These are phyloP conservation scores for Trypanosoma avium DNA, from an alignment of 208 protist genomes.

Conservation along the genomic window DNA sequence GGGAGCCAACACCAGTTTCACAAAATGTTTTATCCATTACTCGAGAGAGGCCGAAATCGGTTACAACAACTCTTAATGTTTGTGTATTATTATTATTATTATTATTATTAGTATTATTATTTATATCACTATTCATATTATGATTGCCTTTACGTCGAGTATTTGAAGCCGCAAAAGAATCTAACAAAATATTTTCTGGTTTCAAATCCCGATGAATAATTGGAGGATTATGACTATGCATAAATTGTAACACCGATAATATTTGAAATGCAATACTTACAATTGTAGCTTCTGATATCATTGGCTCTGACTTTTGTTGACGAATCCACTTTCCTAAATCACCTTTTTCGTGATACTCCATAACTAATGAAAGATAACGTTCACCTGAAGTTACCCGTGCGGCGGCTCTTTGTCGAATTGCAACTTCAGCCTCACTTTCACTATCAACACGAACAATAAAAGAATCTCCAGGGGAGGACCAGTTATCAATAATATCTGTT, in stretches of 20 bases:
- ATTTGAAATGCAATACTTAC: constrained; percentile 67
- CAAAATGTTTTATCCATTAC: constrained; percentile 71
- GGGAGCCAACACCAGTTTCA: constrained; percentile 71
- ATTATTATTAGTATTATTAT: constrained; percentile 6
- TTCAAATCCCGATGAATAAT: constrained; percentile 90
- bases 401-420: not conserved
- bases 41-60: constrained; percentile 74
- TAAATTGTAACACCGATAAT: constrained; percentile 54
- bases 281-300: constrained; percentile 45
- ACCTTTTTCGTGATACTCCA: constrained; percentile 58
- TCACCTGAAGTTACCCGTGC: constrained; percentile 27
- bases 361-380: constrained; percentile 62
- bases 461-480: not conserved
- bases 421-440: not conserved
- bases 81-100: constrained; percentile 27
- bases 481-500: not conserved
- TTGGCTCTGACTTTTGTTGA: constrained; percentile 35
- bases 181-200: constrained; percentile 85
- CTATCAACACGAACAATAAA: constrained; percentile 21
- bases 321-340: constrained; percentile 55
- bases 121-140: not conserved
- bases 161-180: constrained; percentile 33
- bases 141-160: not conserved
- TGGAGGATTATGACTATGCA: constrained; percentile 56
- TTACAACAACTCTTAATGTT: constrained; percentile 51